Base-by-base conservation (phyloP, 2,329 filamentous ascomycete species). In the Colletotrichum spinosum region DNA sequence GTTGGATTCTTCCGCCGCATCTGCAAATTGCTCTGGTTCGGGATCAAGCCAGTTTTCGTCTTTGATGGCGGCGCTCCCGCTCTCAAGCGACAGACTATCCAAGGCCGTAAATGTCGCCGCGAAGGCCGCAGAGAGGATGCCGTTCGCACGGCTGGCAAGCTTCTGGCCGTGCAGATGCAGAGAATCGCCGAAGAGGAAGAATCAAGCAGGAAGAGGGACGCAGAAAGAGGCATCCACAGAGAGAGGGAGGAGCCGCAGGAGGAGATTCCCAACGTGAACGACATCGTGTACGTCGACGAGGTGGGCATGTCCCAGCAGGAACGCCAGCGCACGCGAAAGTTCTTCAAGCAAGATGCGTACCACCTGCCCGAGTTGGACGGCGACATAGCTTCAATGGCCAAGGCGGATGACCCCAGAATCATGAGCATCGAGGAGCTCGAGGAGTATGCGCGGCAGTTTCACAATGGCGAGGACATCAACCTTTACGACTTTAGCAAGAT, bases 401-500 rank as follows among this genome's bases (percentile, higher is more conserved):
- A 90, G 56, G 91, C 93, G 4, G 93, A 97, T 68, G 96, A 99
- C 77, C 95, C 95, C 4, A 87, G 97, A 13, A 95, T 99, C 72
- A 98, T 99, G 96, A 97, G 92, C 57, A 87, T 97, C 33, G 93
- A 97, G 73, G 95, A 99, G 75, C 80, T 99, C 64, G 93, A 98
- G 78, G 91, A 95, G 70, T 99, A 99, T 75, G 95, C 97, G 3
- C 85, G 90, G 55, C 94, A 98, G 69, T 98, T 98, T 72, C 88
- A 97, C 72, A 89, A 88, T 67, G 96, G 96, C 59, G 94, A 98
- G 77, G 95, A 98, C 75, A 91, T 98, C 71, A 90, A 90, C 69
- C 79, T 94, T 6, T 98, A 98, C 78, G 95, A 98, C 78, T 99
- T 99, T 75, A 97, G 92, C 74, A 98, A 98, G 79, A 99, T 99